phyloP scores from a whole-genome alignment of 306 rosid genomes.

The Quercus berberidifolia region DNA sequence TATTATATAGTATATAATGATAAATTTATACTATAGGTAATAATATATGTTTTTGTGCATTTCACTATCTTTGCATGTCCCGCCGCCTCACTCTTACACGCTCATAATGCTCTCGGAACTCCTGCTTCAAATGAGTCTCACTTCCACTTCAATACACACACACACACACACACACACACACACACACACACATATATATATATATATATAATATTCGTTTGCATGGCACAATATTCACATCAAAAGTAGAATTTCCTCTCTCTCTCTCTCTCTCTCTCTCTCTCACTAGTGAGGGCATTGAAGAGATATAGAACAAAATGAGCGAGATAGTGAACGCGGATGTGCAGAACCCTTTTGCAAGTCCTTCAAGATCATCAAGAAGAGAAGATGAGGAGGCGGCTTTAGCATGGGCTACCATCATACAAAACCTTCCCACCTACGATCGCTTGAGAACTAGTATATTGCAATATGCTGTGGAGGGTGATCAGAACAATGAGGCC shows the following conservation, averaged over 20 bases:
- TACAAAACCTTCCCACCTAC: constrained; percentile 12
- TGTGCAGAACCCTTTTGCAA: neutral
- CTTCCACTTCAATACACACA: neutral
- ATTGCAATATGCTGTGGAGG: neutral
- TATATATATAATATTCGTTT: no score
- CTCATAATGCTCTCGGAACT: neutral
- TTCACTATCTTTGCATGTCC: neutral
- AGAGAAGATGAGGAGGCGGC: constrained; percentile 5
- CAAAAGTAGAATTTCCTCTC: no score
- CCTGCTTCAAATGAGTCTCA: neutral
- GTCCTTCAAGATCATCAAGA: neutral
- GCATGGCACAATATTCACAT: no score
- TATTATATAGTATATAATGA: no score
- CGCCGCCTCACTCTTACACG: neutral
- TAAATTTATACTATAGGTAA: no score
- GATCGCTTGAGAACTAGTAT: constrained; percentile 10
- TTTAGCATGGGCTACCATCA: constrained; percentile 10
- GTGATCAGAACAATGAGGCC: neutral
- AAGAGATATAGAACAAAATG: neutral
- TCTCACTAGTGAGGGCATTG: no score
- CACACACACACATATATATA: no score
- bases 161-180: no score
- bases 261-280: no score
- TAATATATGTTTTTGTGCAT: neutral
- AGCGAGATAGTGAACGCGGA: neutral